Evolutionary conservation across 2,329 filamentous ascomycete species (phyloP), one percentile per base, ranked within the genome.

Genomic region (Paraconiothyrium brasiliense): DNA sequence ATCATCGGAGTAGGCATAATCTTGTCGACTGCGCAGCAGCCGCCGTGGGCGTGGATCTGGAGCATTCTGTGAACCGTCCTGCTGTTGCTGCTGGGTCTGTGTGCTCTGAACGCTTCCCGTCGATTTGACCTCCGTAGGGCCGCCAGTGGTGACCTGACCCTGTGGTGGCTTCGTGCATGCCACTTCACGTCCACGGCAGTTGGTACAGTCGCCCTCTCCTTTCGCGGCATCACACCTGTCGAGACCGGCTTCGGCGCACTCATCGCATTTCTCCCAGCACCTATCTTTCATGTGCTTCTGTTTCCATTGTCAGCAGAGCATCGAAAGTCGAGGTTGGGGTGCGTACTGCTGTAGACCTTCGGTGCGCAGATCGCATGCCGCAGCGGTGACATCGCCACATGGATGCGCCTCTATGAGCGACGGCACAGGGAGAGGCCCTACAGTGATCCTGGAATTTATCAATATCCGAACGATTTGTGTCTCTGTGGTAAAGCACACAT

Each of bases 221-320:
- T 46, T 24, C 20, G 10, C 43, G 5, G 20, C 43, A 11, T 46
- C 43, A 20, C 43, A 46, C 43, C 11, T 46, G 8, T 24, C 20
- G 3, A 46, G 20, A 20, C 20, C 43, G 1, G 43, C 43, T 46
- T 24, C 20, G 20, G 43, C 10, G 10, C 43, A 46, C 43, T 46
- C 7, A 8, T 46, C 43, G 43, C 43, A 46, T 24, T n/a, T 46
- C 43, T 46, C 43, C 43, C 43, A 46, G 43, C 43, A 46, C n/a
- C 13, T 46, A 7, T 24, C 43, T 20, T 46, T 9, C 43, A 46
- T 46, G 20, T 46, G 43, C 20, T 46, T 46, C 43, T 46, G 22
- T 10, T 9, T 4, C 9, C 4, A 13, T 10, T 1, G 20, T 46
- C 9, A 46, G 20, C 43, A 20, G 24, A 46, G 43, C 4, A 22